Evolutionary conservation across 108 stramenopile genomes (phyloP).

Genomic region (Stephanodiscus minutulus): DNA sequence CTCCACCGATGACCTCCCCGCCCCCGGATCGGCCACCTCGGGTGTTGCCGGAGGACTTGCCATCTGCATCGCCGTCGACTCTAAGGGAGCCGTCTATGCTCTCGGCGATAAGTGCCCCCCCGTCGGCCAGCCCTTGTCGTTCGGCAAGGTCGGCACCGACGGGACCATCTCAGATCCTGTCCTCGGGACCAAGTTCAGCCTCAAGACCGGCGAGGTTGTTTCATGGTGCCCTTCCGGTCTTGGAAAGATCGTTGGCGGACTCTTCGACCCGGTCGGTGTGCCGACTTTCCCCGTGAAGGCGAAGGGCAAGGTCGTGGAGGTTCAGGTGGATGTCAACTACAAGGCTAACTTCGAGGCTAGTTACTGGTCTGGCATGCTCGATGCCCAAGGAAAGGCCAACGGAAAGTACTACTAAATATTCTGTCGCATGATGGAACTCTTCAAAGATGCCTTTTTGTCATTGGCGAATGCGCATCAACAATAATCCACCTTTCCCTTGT

Average conservation of each 20-base stretch:
- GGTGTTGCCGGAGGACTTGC: conserved; percentile 93
- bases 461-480: background rate
- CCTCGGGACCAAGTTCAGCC: conserved; percentile 91
- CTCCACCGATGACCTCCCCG: conserved; percentile 79
- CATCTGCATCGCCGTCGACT: conserved; percentile 96
- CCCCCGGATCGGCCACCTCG: conserved; percentile 87
- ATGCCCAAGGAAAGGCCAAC: conserved; percentile 98
- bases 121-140: conserved; percentile 94
- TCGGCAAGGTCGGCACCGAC: conserved; percentile 83
- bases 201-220: conserved; percentile 93
- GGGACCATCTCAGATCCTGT: conserved; percentile 92
- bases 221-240: conserved; percentile 92
- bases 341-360: conserved; percentile 96
- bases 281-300: conserved; percentile 94
- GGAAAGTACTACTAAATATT: conserved; percentile 96
- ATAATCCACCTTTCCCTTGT: background rate
- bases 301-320: conserved; percentile 80
- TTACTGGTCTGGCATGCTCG: conserved; percentile 97
- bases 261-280: conserved; percentile 92
- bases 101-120: conserved; percentile 98
- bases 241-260: conserved; percentile 92
- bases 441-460: background rate
- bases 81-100: conserved; percentile 90
- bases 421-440: background rate
- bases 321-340: conserved; percentile 97